Evolutionary conservation across 441 rosid genomes (phyloP).

Genomic region (Sinapis alba): DNA sequence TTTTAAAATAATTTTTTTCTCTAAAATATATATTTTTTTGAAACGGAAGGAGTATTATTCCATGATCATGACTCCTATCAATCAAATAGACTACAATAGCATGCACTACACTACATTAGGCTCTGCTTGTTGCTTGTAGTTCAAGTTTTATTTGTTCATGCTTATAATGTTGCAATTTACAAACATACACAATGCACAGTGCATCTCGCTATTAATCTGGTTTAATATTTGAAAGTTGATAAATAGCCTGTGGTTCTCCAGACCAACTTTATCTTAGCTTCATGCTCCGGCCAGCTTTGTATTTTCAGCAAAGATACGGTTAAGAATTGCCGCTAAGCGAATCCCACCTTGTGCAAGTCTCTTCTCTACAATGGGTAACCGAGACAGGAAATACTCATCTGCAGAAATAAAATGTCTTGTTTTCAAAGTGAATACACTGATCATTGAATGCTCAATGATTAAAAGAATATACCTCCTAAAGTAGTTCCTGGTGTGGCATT

Average conservation of each 20-base stretch:
- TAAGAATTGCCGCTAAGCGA: slow-evolving; percentile 76
- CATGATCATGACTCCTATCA: no score
- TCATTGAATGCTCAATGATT: not conserved
- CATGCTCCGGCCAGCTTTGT: slow-evolving; percentile 46
- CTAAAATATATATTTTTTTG: no score
- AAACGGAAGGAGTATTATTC: no score
- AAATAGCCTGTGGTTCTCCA: not conserved
- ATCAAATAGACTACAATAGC: no score
- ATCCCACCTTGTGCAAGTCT: slow-evolving; percentile 86
- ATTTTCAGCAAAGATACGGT: slow-evolving; percentile 62
- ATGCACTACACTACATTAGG: no score
- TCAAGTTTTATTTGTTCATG: no score
- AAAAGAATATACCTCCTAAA: slow-evolving; percentile 53
- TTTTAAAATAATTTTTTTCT: no score
- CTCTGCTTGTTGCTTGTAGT: no score
- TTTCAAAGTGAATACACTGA: not conserved
- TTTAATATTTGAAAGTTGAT: not conserved
- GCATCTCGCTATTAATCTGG: no score
- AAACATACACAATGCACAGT: no score
- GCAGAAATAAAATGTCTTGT: not conserved
- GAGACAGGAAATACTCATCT: slow-evolving; percentile 85
- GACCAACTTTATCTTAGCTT: slow-evolving; percentile 26
- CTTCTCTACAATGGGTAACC: slow-evolving; percentile 78
- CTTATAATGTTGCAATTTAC: no score
- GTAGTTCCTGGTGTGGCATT: slow-evolving; percentile 86